Percentiles rank a stretch among this genome's conserved stretches.
Conservation (phyloP, 2,329 filamentous ascomycete genomes). For the Eurotiales sp. region DNA sequence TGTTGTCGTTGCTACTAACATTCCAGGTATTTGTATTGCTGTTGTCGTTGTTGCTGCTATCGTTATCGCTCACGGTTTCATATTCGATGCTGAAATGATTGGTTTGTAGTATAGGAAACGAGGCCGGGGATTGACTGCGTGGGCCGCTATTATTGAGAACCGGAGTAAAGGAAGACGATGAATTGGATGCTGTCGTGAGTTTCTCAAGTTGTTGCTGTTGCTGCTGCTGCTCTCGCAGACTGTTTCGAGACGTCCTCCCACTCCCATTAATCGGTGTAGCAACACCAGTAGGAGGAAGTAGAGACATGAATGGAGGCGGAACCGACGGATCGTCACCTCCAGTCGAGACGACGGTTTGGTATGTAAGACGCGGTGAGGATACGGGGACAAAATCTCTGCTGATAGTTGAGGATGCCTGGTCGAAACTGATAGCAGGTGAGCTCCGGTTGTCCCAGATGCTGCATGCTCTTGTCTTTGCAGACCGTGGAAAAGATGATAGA, state of each 20-base stretch:
- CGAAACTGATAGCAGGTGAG: background rate
- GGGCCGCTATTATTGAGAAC: background rate
- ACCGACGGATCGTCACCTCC: conserved; percentile 7
- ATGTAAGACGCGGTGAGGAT: background rate
- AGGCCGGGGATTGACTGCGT: background rate
- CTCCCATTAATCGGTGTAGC: background rate
- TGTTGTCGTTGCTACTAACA: background rate
- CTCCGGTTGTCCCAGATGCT: background rate
- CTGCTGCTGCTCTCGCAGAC: background rate
- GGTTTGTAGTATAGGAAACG: conserved; percentile 12
- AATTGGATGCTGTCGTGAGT: conserved; percentile 6
- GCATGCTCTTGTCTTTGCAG: background rate
- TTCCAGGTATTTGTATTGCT: background rate
- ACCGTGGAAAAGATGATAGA: conserved; percentile 1
- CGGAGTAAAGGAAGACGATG: background rate
- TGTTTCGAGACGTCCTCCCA: conserved; percentile 3
- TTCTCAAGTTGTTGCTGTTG: background rate
- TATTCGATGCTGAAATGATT: conserved; percentile 15
- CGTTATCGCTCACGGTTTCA: conserved; percentile 4
- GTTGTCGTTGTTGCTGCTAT: background rate
- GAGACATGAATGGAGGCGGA: background rate
- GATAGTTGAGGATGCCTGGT: background rate
- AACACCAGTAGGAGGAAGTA: background rate
- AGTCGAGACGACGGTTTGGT: conserved; percentile 13
- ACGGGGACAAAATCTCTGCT: conserved; percentile 4